Percentiles rank a stretch among this genome's conserved stretches.
Evolutionary conservation across 345 rosid genomes (phyloP).

Genomic region (Brassica juncea): DNA sequence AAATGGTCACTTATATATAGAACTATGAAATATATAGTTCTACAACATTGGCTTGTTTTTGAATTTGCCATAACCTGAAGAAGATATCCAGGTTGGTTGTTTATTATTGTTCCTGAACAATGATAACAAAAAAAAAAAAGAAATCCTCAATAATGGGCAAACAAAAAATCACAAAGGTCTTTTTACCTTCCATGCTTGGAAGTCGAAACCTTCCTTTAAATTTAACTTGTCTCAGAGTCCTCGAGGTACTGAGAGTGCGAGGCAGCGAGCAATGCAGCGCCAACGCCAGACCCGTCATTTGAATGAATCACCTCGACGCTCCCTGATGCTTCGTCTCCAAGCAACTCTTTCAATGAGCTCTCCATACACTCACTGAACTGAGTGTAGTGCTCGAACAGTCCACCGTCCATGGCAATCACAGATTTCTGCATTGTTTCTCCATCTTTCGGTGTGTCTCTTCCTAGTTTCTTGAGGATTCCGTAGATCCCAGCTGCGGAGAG

Average conservation of each 20-base stretch:
- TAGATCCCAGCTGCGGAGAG: conserved; percentile 76
- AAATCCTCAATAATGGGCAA: neutral
- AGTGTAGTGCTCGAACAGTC: conserved; percentile 69
- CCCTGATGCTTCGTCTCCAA: conserved; percentile 60
- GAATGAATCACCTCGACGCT: conserved; percentile 51
- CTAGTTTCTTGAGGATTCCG: conserved; percentile 46
- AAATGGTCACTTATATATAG: conserved; percentile 6
- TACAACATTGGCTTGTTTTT: conserved; percentile 33
- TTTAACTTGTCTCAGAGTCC: conserved; percentile 36
- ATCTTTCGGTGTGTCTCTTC: conserved; percentile 32
- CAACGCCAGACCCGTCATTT: conserved; percentile 79
- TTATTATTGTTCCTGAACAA: conserved; percentile 26
- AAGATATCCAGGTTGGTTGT: conserved; percentile 19
- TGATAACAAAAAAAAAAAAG: neutral
- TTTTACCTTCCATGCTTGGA: conserved; percentile 6
- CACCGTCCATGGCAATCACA: conserved; percentile 81
- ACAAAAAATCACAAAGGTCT: conserved; percentile 4
- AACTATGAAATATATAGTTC: conserved; percentile 23
- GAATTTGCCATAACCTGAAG: conserved; percentile 21
- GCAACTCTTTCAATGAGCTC: conserved; percentile 59
- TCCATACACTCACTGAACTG: conserved; percentile 63
- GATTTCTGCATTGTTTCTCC: conserved; percentile 55
- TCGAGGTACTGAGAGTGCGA: conserved; percentile 61
- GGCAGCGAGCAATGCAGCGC: conserved; percentile 84
- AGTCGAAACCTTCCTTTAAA: neutral